Conservation (phyloP, 257 asterid genomes). For the Perilla frutescens region DNA sequence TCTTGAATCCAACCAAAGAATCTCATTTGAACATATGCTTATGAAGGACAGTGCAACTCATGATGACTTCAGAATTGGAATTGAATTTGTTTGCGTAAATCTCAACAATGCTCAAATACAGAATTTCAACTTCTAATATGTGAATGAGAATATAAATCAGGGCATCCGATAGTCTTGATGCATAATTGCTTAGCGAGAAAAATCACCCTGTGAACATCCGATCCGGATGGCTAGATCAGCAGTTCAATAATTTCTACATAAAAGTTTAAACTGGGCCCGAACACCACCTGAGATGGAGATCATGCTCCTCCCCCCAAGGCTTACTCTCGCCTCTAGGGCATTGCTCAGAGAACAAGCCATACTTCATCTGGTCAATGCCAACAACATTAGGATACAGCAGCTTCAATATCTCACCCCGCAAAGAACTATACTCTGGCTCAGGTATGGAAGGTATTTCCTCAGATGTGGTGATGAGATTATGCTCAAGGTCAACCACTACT, state of each 20-base stretch:
- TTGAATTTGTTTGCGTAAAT: background rate
- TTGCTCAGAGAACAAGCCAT: conserved; percentile 52
- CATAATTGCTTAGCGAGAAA: conserved; percentile 17
- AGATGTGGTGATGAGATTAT: conserved; percentile 77
- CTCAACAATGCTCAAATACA: conserved; percentile 7
- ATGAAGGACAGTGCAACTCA: conserved; percentile 2
- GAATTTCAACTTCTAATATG: conserved; percentile 20
- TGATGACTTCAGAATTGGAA: conserved; percentile 4
- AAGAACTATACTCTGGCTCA: conserved; percentile 79
- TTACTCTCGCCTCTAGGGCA: conserved; percentile 57
- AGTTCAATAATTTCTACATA: conserved; percentile 26
- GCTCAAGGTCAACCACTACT: conserved; percentile 92
- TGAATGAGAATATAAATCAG: conserved; percentile 2
- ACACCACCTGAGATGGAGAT: conserved; percentile 78
- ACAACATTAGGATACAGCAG: conserved; percentile 82
- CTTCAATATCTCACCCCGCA: conserved; percentile 76
- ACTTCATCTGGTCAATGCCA: conserved; percentile 84
- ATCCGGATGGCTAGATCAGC: conserved; percentile 27
- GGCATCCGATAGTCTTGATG: background rate
- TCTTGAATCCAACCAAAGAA: conserved; percentile 16
- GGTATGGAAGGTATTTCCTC: conserved; percentile 93
- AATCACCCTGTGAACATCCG: conserved; percentile 22
- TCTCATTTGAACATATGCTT: background rate
- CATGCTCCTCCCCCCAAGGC: conserved; percentile 90
- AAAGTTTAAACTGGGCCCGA: conserved; percentile 32